Base-by-base conservation (phyloP, 768 basidiomycete species). In the Phylloporus sp. region DNA sequence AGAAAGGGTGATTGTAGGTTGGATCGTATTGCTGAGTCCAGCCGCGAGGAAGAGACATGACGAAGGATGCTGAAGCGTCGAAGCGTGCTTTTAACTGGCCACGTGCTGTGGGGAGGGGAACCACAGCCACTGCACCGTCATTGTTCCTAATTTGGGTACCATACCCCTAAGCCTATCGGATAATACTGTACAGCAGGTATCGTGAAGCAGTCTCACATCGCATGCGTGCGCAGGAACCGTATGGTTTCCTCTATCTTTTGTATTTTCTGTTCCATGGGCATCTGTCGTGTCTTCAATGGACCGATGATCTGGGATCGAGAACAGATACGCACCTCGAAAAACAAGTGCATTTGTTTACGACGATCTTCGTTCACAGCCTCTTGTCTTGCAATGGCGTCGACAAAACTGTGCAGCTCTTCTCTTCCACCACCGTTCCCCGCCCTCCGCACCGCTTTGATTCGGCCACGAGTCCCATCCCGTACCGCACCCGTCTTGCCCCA, bases 241-340 rank as follows among this genome's bases (percentile, higher is more conserved):
- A 81, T 71, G 7, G 75, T 63, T 50, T 77, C 75, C 39, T 74
- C 58, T 21, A 82, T 82, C 49, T 72, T 72, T 44, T 68, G 54
- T 1, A 82, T 53, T 53, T 82, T 81, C 33, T 78, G 68, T 22
- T 80, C 65, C 4, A 80, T 75, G 3, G 78, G 62, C 71, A 82
- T 74, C 81, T 82, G 46, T n/a, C 14, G 48, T 52, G 28, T 24
- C 31, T 4, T 10, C 42, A 18, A 31, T 22, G 11, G 9, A 15
- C 50, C 9, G 56, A 17, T 24, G 14, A 15, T 17, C n/a, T n/a
- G n/a, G n/a, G n/a, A 34, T 17, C 21, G 31, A 35, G 5, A n/a
- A 9, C 14, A 15, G 18, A 1, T 5, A 22, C 72, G 15, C 53
- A 77, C 80, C 64, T 76, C 66, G 41, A 69, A 76, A 53, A 82